A percentile compares a stretch with the other conserved stretches of the same genome.
phyloP scores from a whole-genome alignment of 768 basidiomycete genomes.

The Daedalea quercina region DNA sequence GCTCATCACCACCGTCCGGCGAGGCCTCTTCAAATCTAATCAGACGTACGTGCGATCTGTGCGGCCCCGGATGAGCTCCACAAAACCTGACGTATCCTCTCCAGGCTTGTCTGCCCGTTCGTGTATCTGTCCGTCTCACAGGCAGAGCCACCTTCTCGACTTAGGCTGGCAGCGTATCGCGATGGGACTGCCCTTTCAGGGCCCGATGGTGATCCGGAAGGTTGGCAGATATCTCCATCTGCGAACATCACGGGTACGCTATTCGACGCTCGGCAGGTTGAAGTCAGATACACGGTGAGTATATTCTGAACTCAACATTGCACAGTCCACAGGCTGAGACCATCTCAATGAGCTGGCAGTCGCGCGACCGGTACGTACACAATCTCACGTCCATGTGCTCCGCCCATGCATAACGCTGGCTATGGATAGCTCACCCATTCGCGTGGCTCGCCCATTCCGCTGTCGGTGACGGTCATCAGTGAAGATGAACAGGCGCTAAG shows the following conservation, averaged over 20 bases:
- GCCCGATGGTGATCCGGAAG: conserved; percentile 34
- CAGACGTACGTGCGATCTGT: conserved; percentile 32
- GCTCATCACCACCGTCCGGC: conserved; percentile 41
- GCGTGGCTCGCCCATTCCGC: conserved; percentile 44
- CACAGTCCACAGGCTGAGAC: background rate
- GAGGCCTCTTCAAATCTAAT: conserved; percentile 41
- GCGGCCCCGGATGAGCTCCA: too few species aligned
- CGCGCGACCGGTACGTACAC: conserved; percentile 36
- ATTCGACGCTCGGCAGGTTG: conserved; percentile 25
- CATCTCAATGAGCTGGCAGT: conserved; percentile 34
- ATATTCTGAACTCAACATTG: background rate
- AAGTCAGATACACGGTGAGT: conserved; percentile 27
- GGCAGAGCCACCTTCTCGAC: conserved; percentile 28
- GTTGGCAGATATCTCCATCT: conserved; percentile 30
- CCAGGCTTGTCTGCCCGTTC: background rate
- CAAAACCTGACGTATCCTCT: too few species aligned
- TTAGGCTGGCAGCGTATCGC: conserved; percentile 31
- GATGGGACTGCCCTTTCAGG: conserved; percentile 27
- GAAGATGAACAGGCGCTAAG: conserved; percentile 44
- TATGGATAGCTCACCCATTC: conserved; percentile 39
- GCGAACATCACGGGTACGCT: conserved; percentile 28
- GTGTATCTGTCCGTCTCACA: conserved; percentile 27
- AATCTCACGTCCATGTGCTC: background rate
- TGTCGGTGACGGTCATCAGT: conserved; percentile 39
- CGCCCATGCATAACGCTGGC: background rate